phyloP scores from a whole-genome alignment of 2,329 filamentous ascomycete genomes.

The Clarireedia monteithiana region DNA sequence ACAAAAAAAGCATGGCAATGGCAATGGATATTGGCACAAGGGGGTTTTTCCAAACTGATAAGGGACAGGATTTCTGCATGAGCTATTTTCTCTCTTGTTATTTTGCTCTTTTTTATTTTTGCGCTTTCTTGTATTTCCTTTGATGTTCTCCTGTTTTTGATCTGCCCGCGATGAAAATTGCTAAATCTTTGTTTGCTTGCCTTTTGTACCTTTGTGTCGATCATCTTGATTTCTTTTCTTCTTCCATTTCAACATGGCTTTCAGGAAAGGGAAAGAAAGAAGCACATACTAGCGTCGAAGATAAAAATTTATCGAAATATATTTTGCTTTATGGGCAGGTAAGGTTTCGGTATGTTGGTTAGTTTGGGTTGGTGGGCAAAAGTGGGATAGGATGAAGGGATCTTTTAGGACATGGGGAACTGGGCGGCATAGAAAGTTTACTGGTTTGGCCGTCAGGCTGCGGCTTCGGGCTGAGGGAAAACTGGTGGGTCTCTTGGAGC shows the following conservation, averaged over 20 bases:
- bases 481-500: not conserved
- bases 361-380: conserved; percentile 4
- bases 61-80: conserved; percentile 7
- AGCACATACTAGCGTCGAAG: conserved; percentile 4
- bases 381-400: not conserved
- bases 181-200: not conserved
- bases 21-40: conserved; percentile 7
- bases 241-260: not conserved
- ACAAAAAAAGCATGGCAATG: conserved; percentile 13
- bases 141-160: not conserved
- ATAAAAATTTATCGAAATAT: not conserved
- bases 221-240: conserved; percentile 4
- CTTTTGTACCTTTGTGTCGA: conserved; percentile 4
- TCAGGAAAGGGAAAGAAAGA: conserved; percentile 1
- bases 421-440: conserved; percentile 6
- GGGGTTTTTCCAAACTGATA: not conserved
- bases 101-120: not conserved
- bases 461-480: not conserved
- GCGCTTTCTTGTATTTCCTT: conserved; percentile 1
- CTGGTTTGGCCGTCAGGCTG: not conserved
- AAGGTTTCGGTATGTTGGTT: not conserved
- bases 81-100: not conserved
- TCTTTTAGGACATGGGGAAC: conserved; percentile 3
- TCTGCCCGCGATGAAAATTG: conserved; percentile 1
- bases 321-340: not conserved